Evolutionary conservation across 2,329 filamentous ascomycete genomes (phyloP), one percentile per base, ranked within the genome.

Genomic region (Setomelanomma holmii): DNA sequence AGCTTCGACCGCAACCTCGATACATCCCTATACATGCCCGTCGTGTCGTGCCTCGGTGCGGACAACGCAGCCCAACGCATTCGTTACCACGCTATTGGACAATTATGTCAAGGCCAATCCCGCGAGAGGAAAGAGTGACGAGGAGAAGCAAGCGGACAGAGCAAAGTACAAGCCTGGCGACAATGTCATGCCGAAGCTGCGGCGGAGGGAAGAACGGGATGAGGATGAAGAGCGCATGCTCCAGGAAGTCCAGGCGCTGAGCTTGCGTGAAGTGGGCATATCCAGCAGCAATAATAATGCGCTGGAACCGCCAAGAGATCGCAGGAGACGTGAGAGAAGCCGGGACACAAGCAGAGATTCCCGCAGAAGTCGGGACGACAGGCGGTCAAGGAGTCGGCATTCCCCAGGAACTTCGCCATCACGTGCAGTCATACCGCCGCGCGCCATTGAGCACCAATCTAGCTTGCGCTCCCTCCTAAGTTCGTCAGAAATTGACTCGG

Each of bases 1-100:
- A 74, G 87, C 87, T 33, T 79, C 82, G 23, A 80, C 81, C 12
- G 83, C 83, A 38, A 83, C 61, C 68, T 82, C 65, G 55, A 80
- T 66, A 3, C 77, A 82, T 46, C 83, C 82, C 40, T 96, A 91
- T 74, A 97, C 92, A 40, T 99, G 95, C 78, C 95, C 95, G 35
- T 89, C 91, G 77, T 99, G 95, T 77, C 90, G 95, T 60, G 90
- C 92, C 40, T 77, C 83, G 11, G 93, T 99, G 55, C 88, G 93
- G 58, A 90, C 89, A 66, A 96, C 93, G 38, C 87, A 88, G 70
- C 91, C 91, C 68, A 96, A 98, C 83, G 91, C 95, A 51, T 92
- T 89, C 20, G 89, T 97, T 45, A 93, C 88, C 7, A 96, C 92
- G 1, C 80, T 98, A 40, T 79, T 99, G 53, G 93, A 98, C 49